A percentile compares a stretch with the other conserved stretches of the same genome.
Evolutionary conservation across 345 rosid genomes (phyloP).

Genomic region (Corchorus olitorius): DNA sequence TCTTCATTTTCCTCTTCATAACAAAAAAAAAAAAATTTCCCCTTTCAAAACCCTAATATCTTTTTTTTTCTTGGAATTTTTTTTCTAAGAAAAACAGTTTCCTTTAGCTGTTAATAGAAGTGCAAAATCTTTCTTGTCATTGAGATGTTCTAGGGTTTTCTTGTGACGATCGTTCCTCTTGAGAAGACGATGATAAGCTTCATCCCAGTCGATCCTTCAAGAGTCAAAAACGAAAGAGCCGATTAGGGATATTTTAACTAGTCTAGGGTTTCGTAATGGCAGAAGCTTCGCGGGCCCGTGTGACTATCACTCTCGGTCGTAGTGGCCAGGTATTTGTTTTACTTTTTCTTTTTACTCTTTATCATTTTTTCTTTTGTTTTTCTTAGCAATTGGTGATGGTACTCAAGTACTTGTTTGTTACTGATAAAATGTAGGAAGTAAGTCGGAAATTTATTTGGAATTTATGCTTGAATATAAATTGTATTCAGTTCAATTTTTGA

Average conservation of each 20-base stretch:
- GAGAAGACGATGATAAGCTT: not conserved
- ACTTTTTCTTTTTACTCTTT: not conserved
- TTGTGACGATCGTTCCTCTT: not conserved
- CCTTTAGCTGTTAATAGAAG: not conserved
- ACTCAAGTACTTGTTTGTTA: constrained; percentile 14
- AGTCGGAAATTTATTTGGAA: not conserved
- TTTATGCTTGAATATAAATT: not conserved
- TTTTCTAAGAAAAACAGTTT: not conserved
- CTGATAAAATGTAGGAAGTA: constrained; percentile 13
- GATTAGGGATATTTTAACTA: constrained; percentile 23
- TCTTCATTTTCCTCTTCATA: not conserved
- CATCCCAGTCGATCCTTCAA: constrained; percentile 15
- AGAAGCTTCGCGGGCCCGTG: constrained; percentile 65
- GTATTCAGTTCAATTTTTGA: not conserved
- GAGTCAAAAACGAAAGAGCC: not conserved
- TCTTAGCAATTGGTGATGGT: not conserved
- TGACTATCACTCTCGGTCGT: constrained; percentile 86
- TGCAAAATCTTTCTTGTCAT: not conserved
- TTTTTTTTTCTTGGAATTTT: not conserved
- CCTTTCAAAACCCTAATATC: constrained; percentile 4
- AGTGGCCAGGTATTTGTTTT: constrained; percentile 67
- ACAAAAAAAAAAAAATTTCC: not conserved
- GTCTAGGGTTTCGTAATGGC: constrained; percentile 64
- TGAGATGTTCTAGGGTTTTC: constrained; percentile 11
- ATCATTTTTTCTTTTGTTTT: not conserved